phyloP scores from a whole-genome alignment of 805 yeast genomes.

The Yarrowia sp. region DNA sequence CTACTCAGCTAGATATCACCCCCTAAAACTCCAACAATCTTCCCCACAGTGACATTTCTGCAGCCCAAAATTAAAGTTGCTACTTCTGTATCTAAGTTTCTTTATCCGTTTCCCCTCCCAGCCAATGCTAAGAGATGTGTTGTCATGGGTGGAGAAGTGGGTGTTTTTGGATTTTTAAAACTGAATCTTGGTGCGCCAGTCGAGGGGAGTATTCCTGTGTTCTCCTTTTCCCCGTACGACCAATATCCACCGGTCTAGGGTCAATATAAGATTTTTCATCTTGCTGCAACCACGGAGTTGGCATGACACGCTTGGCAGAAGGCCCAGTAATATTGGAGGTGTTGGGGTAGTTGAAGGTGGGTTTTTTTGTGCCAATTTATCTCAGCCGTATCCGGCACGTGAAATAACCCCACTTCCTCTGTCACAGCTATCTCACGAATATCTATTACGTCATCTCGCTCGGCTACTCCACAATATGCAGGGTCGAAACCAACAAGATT shows the following conservation, averaged over 20 bases:
- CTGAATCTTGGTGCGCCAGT: no score
- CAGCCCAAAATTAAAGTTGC: neutral
- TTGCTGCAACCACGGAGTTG: slow-evolving; percentile 5
- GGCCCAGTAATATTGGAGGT: no score
- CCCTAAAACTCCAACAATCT: neutral
- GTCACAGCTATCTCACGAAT: no score
- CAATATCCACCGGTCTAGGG: neutral
- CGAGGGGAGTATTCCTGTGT: neutral
- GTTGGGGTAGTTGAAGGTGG: no score
- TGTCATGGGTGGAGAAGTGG: neutral
- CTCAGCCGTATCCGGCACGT: no score
- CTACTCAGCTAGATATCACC: neutral
- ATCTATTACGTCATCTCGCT: neutral
- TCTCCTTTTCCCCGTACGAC: neutral
- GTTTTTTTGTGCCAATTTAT: no score
- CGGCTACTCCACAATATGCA: neutral
- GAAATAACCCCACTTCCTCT: no score
- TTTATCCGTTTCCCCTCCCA: slow-evolving; percentile 10
- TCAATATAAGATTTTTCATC: neutral
- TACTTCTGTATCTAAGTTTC: neutral
- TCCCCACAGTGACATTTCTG: slow-evolving; percentile 1
- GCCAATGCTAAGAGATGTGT: neutral
- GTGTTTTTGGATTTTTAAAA: neutral
- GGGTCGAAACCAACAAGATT: neutral
- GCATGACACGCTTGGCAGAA: neutral